Base-by-base conservation (phyloP, 805 yeast species). In the Yamadazyma endophytica region DNA sequence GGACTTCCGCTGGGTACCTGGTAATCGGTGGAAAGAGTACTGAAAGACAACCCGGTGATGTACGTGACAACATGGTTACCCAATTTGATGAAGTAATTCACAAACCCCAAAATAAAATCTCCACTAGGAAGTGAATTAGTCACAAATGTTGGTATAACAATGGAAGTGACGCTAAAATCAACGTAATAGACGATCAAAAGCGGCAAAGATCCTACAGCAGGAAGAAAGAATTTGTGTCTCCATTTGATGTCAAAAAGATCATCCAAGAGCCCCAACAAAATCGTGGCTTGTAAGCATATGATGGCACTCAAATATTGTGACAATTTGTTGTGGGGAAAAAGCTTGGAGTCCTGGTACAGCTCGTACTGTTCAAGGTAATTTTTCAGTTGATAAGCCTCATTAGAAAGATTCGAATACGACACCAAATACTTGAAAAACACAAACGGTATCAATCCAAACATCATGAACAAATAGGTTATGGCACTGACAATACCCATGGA, bases 141-240 rank as follows among this genome's bases (percentile, higher is more conserved):
- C 24, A 87, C 52, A 37, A 84, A 75, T 22, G 70, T 71, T 2
- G 99, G 99, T 3, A 92, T 70, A 36, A 86, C 73, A 6, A 92
- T 82, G 24, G 82, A 77, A 0, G 99, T 92, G 24, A 86, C 86
- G 37, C 96, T 94, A 57, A 86, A 90, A 57, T 92, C 97, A 35
- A 89, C 87, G 46, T 85, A 88, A 58, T 92, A 92, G 2, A 92
- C 96, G 12, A 90, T 75, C 36, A 92, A 68, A 46, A 92, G 67
- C 4, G 99, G 99, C 26, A 92, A 77, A 2, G 96, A 80, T 0
- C 96, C 96, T 33, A 92, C 77, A 0, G 96, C 96, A 0, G 99
- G 99, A 43, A 92, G 54, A 49, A 92, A 87, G 61, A 92, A 87
- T 66, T 92, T 92, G 63, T 92, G 96, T 52, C 99, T 72, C 99